Conservation (phyloP, 768 basidiomycete genomes). For the Leucocoprinus leucothites region DNA sequence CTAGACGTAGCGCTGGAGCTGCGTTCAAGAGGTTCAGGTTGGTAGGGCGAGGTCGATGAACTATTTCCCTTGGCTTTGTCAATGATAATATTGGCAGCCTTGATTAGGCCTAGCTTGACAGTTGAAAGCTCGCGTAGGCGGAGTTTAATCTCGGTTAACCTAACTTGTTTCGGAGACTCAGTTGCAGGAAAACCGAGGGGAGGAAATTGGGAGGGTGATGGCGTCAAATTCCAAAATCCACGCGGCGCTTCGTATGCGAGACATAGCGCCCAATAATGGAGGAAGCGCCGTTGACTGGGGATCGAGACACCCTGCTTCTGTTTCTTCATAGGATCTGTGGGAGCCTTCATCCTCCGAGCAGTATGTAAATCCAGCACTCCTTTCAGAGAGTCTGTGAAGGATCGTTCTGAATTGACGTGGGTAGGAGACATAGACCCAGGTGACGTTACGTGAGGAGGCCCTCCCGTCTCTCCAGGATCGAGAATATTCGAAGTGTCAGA, state of each 20-base stretch:
- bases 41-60: not conserved
- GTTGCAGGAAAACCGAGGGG: not conserved
- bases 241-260: slow-evolving; percentile 53
- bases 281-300: slow-evolving; percentile 75
- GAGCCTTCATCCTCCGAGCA: slow-evolving; percentile 61
- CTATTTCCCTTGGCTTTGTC: slow-evolving; percentile 31
- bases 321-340: slow-evolving; percentile 25
- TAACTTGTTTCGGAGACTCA: slow-evolving; percentile 39
- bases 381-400: slow-evolving; percentile 41
- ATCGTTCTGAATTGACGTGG: slow-evolving; percentile 21
- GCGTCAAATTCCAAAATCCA: slow-evolving; percentile 39
- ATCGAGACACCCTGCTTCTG: slow-evolving; percentile 67
- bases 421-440: slow-evolving; percentile 1
- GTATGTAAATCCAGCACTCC: slow-evolving; percentile 69
- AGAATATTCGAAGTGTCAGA: not conserved
- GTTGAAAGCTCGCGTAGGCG: slow-evolving; percentile 57
- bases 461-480: not conserved
- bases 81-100: slow-evolving; percentile 54
- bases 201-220: slow-evolving; percentile 14
- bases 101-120: slow-evolving; percentile 48
- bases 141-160: slow-evolving; percentile 52
- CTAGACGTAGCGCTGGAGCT: not conserved
- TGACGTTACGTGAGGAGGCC: not conserved
- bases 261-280: slow-evolving; percentile 76
- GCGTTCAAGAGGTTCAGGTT: not conserved